Evolutionary conservation across 2,329 filamentous ascomycete genomes (phyloP).

Genomic region (Neospermospora avenae): DNA sequence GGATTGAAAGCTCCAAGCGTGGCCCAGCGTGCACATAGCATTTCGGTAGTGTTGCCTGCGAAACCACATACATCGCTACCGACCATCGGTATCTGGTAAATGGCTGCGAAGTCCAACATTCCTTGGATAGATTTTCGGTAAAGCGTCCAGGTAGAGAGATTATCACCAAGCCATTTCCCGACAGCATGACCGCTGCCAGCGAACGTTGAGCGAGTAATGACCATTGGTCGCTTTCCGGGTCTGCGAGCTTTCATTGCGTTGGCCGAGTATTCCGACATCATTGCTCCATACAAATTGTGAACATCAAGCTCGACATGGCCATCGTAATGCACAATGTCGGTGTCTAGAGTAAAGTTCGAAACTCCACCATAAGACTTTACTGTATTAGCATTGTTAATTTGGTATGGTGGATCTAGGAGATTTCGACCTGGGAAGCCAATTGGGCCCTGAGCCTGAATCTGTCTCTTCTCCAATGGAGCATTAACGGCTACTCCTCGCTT

Average conservation of each 20-base stretch:
- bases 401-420: conserved; percentile 61
- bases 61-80: conserved; percentile 78
- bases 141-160: conserved; percentile 54
- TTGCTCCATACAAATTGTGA: conserved; percentile 70
- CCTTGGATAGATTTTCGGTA: conserved; percentile 57
- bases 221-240: conserved; percentile 60
- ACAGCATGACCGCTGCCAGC: conserved; percentile 66
- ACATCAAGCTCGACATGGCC: conserved; percentile 71
- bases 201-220: conserved; percentile 75
- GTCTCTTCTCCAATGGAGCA: conserved; percentile 4
- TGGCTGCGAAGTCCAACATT: conserved; percentile 57
- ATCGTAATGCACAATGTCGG: conserved; percentile 65
- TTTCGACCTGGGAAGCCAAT: conserved; percentile 60
- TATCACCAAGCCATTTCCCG: conserved; percentile 59
- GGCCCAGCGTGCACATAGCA: conserved; percentile 74
- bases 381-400: conserved; percentile 54
- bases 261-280: conserved; percentile 53
- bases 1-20: conserved; percentile 69
- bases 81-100: conserved; percentile 68
- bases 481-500: not conserved
- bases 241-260: conserved; percentile 64
- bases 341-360: conserved; percentile 60
- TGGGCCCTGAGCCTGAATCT: conserved; percentile 39
- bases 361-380: conserved; percentile 49
- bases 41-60: conserved; percentile 60